A percentile compares a stretch with the other conserved stretches of the same genome.
Evolutionary conservation across 2,329 filamentous ascomycete species (phyloP).

Genomic region (Phialophora verrucosa): DNA sequence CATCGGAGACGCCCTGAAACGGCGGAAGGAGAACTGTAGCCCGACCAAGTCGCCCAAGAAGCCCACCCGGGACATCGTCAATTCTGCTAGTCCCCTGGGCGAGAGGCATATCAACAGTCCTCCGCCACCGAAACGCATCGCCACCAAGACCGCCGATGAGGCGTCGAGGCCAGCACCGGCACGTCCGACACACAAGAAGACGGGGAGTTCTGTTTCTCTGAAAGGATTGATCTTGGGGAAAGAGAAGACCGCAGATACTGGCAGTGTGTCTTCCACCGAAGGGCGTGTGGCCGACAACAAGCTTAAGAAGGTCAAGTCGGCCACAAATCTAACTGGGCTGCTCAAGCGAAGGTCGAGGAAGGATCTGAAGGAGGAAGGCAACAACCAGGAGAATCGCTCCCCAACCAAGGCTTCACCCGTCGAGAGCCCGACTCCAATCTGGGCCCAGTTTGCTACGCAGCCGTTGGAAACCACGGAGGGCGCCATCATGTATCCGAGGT

Average conservation of each 20-base stretch:
- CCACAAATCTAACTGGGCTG: constrained; percentile 78
- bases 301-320: constrained; percentile 77
- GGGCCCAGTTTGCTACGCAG: constrained; percentile 71
- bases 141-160: constrained; percentile 34
- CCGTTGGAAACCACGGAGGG: constrained; percentile 44
- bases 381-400: constrained; percentile 75
- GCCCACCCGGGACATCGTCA: constrained; percentile 5
- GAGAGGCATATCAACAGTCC: constrained; percentile 41
- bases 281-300: constrained; percentile 48
- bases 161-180: constrained; percentile 21
- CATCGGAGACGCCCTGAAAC: constrained; percentile 4
- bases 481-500: constrained; percentile 53
- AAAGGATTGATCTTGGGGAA: constrained; percentile 41
- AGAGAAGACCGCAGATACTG: constrained; percentile 49
- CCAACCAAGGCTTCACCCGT: constrained; percentile 22
- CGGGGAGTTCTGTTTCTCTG: constrained; percentile 40
- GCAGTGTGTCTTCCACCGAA: constrained; percentile 44
- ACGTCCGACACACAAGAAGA: constrained; percentile 38
- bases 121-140: constrained; percentile 36
- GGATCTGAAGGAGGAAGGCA: constrained; percentile 63
- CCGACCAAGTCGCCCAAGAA: constrained; percentile 23
- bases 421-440: constrained; percentile 70
- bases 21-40: constrained; percentile 33
- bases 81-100: constrained; percentile 34
- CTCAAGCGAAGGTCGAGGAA: constrained; percentile 77